A percentile compares a stretch with the other conserved stretches of the same genome.
Conservation (phyloP, 768 basidiomycete species). For the Suillus spraguei region DNA sequence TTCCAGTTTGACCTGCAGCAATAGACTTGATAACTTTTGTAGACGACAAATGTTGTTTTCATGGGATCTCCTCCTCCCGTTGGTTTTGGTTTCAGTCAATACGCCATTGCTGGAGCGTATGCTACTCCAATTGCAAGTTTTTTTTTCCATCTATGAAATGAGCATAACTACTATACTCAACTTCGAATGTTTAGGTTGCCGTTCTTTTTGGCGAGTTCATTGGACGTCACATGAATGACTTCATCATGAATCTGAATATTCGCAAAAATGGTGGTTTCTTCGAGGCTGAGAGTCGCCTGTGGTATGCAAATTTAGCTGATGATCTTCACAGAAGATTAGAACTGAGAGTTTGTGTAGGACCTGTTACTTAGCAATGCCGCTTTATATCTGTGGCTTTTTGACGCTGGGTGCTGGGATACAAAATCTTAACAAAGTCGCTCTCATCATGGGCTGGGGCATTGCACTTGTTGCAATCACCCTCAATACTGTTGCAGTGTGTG, state of each 20-base stretch:
- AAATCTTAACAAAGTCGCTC: conserved; percentile 26
- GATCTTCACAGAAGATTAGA: neutral
- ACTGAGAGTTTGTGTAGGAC: conserved; percentile 24
- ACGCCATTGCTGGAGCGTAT: conserved; percentile 44
- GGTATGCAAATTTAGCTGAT: conserved; percentile 27
- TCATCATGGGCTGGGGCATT: conserved; percentile 49
- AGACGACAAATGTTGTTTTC: conserved; percentile 61
- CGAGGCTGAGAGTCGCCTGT: conserved; percentile 50
- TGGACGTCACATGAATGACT: conserved; percentile 54
- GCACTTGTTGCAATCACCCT: conserved; percentile 39
- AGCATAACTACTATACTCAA: neutral
- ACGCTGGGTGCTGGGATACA: conserved; percentile 42
- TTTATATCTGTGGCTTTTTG: conserved; percentile 46
- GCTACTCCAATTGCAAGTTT: conserved; percentile 45
- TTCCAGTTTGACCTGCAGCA: neutral
- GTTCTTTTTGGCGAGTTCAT: conserved; percentile 53
- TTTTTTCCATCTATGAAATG: neutral
- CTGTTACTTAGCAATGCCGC: conserved; percentile 42
- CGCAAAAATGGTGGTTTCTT: conserved; percentile 53
- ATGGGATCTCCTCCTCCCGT: conserved; percentile 45
- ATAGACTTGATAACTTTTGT: neutral
- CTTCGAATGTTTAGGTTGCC: conserved; percentile 37
- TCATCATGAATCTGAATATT: conserved; percentile 45
- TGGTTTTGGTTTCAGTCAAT: conserved; percentile 49
- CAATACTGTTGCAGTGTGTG: conserved; percentile 44